A percentile compares a stretch with the other conserved stretches of the same genome.
Conservation (phyloP, 495 filamentous ascomycete genomes). For the Penicillium pulvis region DNA sequence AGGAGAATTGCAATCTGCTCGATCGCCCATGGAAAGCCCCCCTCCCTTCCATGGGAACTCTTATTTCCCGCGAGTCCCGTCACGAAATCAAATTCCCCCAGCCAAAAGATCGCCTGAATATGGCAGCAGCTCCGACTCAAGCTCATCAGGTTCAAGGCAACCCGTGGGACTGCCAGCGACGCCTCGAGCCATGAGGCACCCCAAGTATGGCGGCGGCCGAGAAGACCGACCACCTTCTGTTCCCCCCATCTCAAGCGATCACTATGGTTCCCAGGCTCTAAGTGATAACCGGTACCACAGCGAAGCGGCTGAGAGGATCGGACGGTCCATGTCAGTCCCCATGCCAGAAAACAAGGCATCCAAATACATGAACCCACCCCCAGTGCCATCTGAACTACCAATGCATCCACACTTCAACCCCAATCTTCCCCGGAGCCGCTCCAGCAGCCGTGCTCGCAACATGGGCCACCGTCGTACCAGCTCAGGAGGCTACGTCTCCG, state of each 20-base stretch:
- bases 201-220: slow-evolving; percentile 60
- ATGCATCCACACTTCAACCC: slow-evolving; percentile 61
- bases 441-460: slow-evolving; percentile 41
- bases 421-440: slow-evolving; percentile 52
- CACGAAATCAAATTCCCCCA: slow-evolving; percentile 32
- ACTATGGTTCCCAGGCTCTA: slow-evolving; percentile 44
- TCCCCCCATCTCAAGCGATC: slow-evolving; percentile 61
- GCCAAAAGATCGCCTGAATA: slow-evolving; percentile 51
- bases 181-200: slow-evolving; percentile 81
- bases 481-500: slow-evolving; percentile 32
- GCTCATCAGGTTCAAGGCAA: slow-evolving; percentile 43
- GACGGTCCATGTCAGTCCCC: slow-evolving; percentile 74
- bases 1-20: slow-evolving; percentile 52
- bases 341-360: slow-evolving; percentile 57
- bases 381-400: slow-evolving; percentile 48
- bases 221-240: slow-evolving; percentile 62
- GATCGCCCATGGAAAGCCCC: slow-evolving; percentile 38
- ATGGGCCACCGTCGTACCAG: slow-evolving; percentile 42
- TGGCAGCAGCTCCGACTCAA: slow-evolving; percentile 47
- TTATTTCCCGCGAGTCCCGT: slow-evolving; percentile 47
- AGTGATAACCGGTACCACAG: slow-evolving; percentile 64
- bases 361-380: slow-evolving; percentile 25
- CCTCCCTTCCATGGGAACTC: slow-evolving; percentile 35
- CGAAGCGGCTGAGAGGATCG: slow-evolving; percentile 55
- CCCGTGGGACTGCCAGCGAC: slow-evolving; percentile 76